Conservation (phyloP, 2,329 filamentous ascomycete species). For the Raffaelea ambrosiae region DNA sequence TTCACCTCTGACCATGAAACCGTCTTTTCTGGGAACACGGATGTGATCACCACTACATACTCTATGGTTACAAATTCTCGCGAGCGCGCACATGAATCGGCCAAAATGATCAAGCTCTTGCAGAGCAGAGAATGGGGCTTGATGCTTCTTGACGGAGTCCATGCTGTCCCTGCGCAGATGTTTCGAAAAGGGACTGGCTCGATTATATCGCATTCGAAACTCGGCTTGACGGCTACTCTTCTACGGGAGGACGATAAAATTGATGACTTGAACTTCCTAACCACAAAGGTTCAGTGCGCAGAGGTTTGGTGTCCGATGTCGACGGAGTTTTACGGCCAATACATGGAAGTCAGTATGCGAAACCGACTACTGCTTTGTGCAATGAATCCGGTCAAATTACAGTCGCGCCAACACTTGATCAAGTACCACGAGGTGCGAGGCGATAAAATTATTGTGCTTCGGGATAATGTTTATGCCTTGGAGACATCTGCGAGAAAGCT, state of each 20-base stretch:
- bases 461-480: conserved; percentile 91
- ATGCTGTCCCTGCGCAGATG: conserved; percentile 94
- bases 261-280: conserved; percentile 91
- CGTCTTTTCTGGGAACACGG: conserved; percentile 77
- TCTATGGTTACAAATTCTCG: conserved; percentile 96
- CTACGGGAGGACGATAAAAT: conserved; percentile 98
- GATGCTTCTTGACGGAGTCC: conserved; percentile 95
- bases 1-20: conserved; percentile 91
- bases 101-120: conserved; percentile 97
- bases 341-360: too few species aligned
- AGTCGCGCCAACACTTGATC: conserved; percentile 96
- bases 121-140: conserved; percentile 87
- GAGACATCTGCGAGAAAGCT: conserved; percentile 77
- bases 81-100: conserved; percentile 80
- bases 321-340: conserved; percentile 94
- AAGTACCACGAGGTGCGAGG: conserved; percentile 92
- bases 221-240: conserved; percentile 87
- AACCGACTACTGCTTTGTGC: conserved; percentile 59
- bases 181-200: conserved; percentile 89
- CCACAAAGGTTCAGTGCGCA: conserved; percentile 92
- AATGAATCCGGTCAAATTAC: conserved; percentile 97
- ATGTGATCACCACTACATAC: conserved; percentile 95
- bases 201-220: conserved; percentile 91
- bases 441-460: conserved; percentile 98
- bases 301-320: conserved; percentile 99